These are phyloP conservation scores for Chlamydomonas incerta DNA, from an alignment of 139 green algal species.

Conservation along the genomic window DNA sequence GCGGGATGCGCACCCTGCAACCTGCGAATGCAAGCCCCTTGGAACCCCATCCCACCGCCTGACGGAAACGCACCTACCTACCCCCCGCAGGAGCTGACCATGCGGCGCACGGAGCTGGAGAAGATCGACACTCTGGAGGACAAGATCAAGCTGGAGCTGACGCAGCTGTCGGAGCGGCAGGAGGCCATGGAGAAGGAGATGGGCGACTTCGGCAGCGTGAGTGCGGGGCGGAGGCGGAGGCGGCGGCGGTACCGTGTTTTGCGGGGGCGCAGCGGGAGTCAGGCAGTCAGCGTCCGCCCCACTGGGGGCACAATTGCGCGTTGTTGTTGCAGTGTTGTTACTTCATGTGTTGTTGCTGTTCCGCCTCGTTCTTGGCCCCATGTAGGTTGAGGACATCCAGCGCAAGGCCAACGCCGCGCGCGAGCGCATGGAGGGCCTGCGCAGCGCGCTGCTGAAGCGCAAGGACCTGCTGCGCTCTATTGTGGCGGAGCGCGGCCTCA, in stretches of 20 bases:
- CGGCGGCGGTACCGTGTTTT: too few species aligned
- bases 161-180: slow-evolving; percentile 60
- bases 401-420: slow-evolving; percentile 45
- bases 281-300: too few species aligned
- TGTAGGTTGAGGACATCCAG: slow-evolving; percentile 45
- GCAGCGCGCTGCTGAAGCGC: slow-evolving; percentile 45
- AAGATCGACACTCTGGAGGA: slow-evolving; percentile 68
- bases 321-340: too few species aligned
- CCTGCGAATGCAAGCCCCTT: too few species aligned
- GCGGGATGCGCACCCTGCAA: too few species aligned
- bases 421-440: slow-evolving; percentile 48
- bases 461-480: slow-evolving; percentile 59
- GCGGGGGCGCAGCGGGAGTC: too few species aligned
- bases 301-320: too few species aligned
- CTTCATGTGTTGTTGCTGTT: too few species aligned
- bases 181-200: slow-evolving; percentile 52
- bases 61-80: too few species aligned
- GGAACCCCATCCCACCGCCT: too few species aligned
- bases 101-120: slow-evolving; percentile 59
- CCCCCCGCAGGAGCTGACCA: slow-evolving; percentile 51
- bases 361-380: too few species aligned
- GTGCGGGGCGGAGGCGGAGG: background rate
- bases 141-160: slow-evolving; percentile 63
- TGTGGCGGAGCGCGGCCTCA: slow-evolving; percentile 56
- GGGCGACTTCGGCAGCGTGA: slow-evolving; percentile 46